These are phyloP conservation scores for Curvularia eragrostidis DNA, from an alignment of 2,329 filamentous ascomycete genomes.

Conservation along the genomic window DNA sequence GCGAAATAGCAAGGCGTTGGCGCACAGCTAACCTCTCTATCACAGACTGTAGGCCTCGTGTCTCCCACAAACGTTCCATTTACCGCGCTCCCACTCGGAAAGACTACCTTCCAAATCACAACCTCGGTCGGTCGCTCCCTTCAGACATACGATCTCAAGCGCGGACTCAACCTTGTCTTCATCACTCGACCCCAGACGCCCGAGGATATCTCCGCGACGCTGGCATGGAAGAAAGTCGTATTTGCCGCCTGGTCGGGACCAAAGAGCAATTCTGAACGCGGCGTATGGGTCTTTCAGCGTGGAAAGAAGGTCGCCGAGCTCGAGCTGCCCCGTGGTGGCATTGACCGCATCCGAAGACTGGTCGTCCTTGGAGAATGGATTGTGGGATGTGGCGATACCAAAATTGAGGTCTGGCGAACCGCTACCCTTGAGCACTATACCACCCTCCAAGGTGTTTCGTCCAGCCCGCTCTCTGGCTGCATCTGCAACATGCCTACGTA, in stretches of 20 bases:
- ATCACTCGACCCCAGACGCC: conserved; percentile 91
- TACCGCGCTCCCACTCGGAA: conserved; percentile 84
- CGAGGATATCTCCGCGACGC: conserved; percentile 81
- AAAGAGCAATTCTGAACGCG: conserved; percentile 61
- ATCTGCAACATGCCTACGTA: conserved; percentile 92
- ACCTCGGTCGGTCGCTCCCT: conserved; percentile 89
- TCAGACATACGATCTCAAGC: conserved; percentile 93
- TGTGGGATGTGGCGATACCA: conserved; percentile 75
- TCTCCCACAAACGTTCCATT: conserved; percentile 92
- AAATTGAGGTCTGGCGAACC: conserved; percentile 89
- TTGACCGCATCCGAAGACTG: conserved; percentile 77
- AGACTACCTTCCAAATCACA: conserved; percentile 96
- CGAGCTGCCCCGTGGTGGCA: conserved; percentile 67
- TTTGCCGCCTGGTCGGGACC: conserved; percentile 87
- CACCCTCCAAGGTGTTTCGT: conserved; percentile 68
- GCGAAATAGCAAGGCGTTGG: neutral
- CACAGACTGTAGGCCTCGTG: conserved; percentile 87
- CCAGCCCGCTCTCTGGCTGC: conserved; percentile 75
- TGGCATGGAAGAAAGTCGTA: conserved; percentile 84
- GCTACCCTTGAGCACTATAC: conserved; percentile 87
- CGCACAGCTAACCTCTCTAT: conserved; percentile 15
- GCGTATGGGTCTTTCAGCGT: conserved; percentile 90
- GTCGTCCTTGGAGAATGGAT: conserved; percentile 91
- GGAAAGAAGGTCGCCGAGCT: conserved; percentile 84
- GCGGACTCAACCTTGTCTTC: conserved; percentile 90